Percentiles rank a stretch among this genome's conserved stretches.
These are phyloP conservation scores for Gynochthodes officinalis DNA, from an alignment of 257 asterid genomes.

Conservation along the genomic window DNA sequence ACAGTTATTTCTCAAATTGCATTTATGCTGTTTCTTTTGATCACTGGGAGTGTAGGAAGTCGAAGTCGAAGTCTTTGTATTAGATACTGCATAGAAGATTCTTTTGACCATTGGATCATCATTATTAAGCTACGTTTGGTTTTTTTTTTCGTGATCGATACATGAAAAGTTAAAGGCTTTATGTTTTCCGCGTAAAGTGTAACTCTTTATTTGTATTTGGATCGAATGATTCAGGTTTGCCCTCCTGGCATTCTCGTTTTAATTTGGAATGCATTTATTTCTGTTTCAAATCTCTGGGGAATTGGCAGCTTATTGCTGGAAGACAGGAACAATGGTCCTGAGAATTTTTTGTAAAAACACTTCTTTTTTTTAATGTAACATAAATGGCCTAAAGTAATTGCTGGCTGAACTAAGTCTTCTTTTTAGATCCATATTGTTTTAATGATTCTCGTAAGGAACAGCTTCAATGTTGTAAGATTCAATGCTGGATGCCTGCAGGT, in stretches of 20 bases:
- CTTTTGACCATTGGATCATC: background rate
- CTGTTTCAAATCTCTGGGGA: background rate
- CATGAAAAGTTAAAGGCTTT: background rate
- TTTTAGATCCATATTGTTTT: background rate
- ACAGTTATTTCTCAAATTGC: background rate
- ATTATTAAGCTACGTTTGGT: too few relatives aligned
- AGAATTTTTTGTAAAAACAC: background rate
- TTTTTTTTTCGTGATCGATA: too few relatives aligned
- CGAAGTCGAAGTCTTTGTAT: background rate
- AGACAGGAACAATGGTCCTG: background rate
- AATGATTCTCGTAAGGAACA: conserved; percentile 4
- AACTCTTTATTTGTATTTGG: background rate
- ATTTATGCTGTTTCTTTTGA: background rate
- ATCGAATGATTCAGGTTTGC: background rate
- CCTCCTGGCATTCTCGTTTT: background rate
- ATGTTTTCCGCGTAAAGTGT: background rate
- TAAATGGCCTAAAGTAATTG: background rate
- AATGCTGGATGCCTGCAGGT: conserved; percentile 31
- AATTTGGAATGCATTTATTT: background rate
- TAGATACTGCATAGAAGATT: background rate
- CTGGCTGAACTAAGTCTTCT: background rate
- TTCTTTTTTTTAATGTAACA: background rate
- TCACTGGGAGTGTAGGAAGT: background rate
- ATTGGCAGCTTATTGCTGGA: background rate
- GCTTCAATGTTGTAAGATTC: conserved; percentile 36